Base-by-base conservation (phyloP, 2,329 filamentous ascomycete species). In the Alternaria sp. region DNA sequence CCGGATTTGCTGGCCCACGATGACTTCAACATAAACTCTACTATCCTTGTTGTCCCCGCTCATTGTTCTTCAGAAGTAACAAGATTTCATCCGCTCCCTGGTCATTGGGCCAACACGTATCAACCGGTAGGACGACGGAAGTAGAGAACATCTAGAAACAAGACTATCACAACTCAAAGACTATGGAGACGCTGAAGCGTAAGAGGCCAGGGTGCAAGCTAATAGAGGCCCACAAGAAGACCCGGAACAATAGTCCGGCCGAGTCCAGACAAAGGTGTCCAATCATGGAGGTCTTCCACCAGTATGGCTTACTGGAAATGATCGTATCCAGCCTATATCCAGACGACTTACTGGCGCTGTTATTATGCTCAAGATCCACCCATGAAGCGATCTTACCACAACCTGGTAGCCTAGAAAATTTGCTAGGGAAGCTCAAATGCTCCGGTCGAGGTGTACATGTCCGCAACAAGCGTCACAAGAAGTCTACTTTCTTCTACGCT, bases 271-370 rank as follows among this genome's bases (percentile, higher is more conserved):
- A 52, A 22, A 18, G 28, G 36, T 72, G 71, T 60, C 65, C 48
- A 6, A 57, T 77, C 1, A 43, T 71, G 14, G 55, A 53, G 11
- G 54, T 71, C 25, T 52, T 77, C 9, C 58, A 62, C 11, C 69
- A 77, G 46, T 78, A 78, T 34, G 73, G 71, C 10, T 53, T 77
- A n/a, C 60, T 78, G 28, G 62, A 69, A 18, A 58, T 60, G 12
- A 67, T 77, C 36, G 57, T 68, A 14, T 66, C 70, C 3, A 64
- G 67, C 34, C 58, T 78, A 12, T 63, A 55, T 34, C 68, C 74
- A 11, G 59, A 64, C 34, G 75, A 78, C 38, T 66, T 78, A 1
- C 62, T 69, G 8, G 65, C 74, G 6, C 65, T 78, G n/a, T 68
- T 73, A 5, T 46, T 69, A 16, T 67, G 71, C 2, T 74, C 74